Evolutionary conservation across 1,139 yeast species (phyloP), one percentile per base, ranked within the genome.

Genomic region (Yarrowia galli): DNA sequence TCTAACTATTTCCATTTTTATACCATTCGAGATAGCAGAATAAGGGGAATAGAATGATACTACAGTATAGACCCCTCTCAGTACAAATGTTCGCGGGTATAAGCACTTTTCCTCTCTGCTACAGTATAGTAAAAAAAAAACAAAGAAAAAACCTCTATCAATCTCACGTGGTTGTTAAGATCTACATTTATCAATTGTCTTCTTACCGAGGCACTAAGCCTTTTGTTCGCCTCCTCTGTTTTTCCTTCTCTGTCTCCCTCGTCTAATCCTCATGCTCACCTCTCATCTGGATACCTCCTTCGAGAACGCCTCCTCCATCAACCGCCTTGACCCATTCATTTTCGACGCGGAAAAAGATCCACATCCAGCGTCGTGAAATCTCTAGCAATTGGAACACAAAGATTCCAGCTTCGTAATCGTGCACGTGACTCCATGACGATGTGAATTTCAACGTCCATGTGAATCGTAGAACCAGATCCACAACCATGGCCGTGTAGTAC

Each of bases 311-410:
- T 2, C 61, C 58, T 1, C 45, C 13, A 8, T 49, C 61, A 22
- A 65, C 40, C 3, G 61, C 61, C 42, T 65, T 65, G 58, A 56
- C 73, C 76, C 80, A 88, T 76, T 93, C 98, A 48, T 90, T 85
- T 73, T 93, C 98, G 40, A 92, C 80, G 75, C 96, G 89, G 74
- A 93, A 81, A 72, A 91, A 85, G 67, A 93, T 86, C 99, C 99
- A 95, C 69, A 92, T 79, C 87, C 95, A 91, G 73, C 99, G 83
- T 78, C 99, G 83, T 13, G 87, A 73, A 13, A 95, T 82, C 76
- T 95, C 99, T 67, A 92, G 78, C 12, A 85, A 74, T 74, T 93
- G 96, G 67, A 91, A 77, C 9, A 83, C 75, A 69, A 89, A 87
- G 72, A 85, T 82, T 0, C 95, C 96, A 28, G 83, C 78, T 71